phyloP scores from a whole-genome alignment of 441 rosid species.

The California macrophylla region DNA sequence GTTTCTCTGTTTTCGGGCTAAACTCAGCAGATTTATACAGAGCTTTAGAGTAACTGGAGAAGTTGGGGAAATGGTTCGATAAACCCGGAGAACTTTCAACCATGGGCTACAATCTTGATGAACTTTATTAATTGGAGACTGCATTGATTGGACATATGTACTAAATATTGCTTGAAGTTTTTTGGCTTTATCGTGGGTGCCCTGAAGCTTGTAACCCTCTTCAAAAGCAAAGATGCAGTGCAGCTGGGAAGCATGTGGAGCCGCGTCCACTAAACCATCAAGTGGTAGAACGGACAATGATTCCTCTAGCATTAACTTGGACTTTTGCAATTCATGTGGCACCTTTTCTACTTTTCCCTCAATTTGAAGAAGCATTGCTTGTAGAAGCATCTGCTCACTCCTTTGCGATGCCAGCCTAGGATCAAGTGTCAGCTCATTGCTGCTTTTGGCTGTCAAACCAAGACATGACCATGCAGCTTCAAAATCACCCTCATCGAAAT shows the following conservation, averaged over 20 bases:
- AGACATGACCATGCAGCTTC: slow-evolving; percentile 85
- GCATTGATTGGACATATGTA: slow-evolving; percentile 54
- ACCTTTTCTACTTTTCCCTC: slow-evolving; percentile 71
- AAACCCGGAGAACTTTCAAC: slow-evolving; percentile 77
- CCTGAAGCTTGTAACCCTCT: slow-evolving; percentile 42
- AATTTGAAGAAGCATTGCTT: slow-evolving; percentile 65
- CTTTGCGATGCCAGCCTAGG: slow-evolving; percentile 87
- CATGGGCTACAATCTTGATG: slow-evolving; percentile 84
- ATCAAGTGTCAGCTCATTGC: slow-evolving; percentile 84
- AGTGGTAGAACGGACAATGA: slow-evolving; percentile 65
- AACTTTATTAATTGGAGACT: slow-evolving; percentile 42
- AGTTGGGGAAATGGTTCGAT: slow-evolving; percentile 53
- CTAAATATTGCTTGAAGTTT: slow-evolving; percentile 40
- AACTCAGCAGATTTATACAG: slow-evolving; percentile 61
- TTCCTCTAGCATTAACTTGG: slow-evolving; percentile 84
- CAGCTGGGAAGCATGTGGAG: slow-evolving; percentile 65
- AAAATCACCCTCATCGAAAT: slow-evolving; percentile 82
- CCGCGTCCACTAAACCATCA: slow-evolving; percentile 78
- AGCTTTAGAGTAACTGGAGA: slow-evolving; percentile 71
- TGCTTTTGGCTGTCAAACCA: slow-evolving; percentile 91
- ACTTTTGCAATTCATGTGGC: slow-evolving; percentile 60
- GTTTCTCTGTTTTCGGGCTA: slow-evolving; percentile 84
- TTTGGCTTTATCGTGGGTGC: slow-evolving; percentile 33
- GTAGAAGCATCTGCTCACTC: slow-evolving; percentile 98
- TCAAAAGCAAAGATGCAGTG: slow-evolving; percentile 83